A percentile compares a stretch with the other conserved stretches of the same genome.
These are phyloP conservation scores for Eimeria zaria DNA, from an alignment of 169 alveolate species.

Conservation along the genomic window DNA sequence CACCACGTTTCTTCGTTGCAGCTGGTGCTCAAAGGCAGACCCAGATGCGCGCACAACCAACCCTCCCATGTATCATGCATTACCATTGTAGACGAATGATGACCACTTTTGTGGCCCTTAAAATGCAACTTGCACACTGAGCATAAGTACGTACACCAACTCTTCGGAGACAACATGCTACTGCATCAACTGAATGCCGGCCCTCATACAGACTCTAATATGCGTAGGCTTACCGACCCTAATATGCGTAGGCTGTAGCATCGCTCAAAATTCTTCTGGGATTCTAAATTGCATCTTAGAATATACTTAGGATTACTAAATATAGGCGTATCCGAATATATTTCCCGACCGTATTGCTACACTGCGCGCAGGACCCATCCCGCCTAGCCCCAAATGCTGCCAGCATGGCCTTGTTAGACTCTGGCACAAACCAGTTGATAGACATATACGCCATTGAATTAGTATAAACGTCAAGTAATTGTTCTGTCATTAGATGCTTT, in stretches of 20 bases:
- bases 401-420: neutral
- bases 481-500: neutral
- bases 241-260: neutral
- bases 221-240: too few relatives aligned
- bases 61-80: neutral
- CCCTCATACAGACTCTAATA: neutral
- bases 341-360: neutral
- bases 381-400: constrained; percentile 10
- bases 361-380: neutral
- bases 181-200: neutral
- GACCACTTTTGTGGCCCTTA: too few relatives aligned
- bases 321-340: neutral
- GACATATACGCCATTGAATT: neutral
- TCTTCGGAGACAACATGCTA: neutral
- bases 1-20: neutral
- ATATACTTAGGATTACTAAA: neutral
- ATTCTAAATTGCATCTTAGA: neutral
- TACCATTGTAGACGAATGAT: neutral
- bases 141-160: neutral
- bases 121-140: neutral
- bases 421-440: neutral
- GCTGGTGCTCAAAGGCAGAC: neutral
- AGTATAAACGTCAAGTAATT: neutral
- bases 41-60: neutral
- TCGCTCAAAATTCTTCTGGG: neutral